Percentiles rank a stretch among this genome's conserved stretches.
These are phyloP conservation scores for Krasilnikovozyma curviuscula DNA, from an alignment of 768 basidiomycete genomes.

Conservation along the genomic window DNA sequence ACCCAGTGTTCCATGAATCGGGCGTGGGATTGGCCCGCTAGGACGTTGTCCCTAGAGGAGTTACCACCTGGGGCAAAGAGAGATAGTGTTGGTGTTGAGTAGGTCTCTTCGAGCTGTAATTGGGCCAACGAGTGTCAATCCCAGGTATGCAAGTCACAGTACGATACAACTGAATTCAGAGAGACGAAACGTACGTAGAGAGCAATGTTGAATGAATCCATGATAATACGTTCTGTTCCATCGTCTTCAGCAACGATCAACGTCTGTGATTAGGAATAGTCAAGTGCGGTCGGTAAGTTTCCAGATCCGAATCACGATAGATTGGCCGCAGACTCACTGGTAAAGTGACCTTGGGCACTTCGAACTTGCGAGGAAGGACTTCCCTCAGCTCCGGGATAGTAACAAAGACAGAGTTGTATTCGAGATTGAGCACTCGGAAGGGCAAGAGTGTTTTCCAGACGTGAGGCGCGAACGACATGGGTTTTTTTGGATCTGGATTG, in stretches of 20 bases:
- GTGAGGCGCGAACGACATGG: conserved; percentile 9
- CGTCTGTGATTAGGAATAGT: no score
- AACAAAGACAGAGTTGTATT: not conserved
- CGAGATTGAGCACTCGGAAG: not conserved
- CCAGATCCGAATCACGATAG: no score
- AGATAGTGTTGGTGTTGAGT: no score
- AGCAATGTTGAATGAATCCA: conserved; percentile 4
- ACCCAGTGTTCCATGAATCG: conserved; percentile 7
- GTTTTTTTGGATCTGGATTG: not conserved
- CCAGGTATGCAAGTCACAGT: not conserved
- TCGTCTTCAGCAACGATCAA: no score
- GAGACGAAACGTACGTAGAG: not conserved
- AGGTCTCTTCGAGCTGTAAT: not conserved
- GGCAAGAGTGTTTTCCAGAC: conserved; percentile 3
- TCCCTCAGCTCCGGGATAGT: conserved; percentile 4
- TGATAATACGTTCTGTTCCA: no score
- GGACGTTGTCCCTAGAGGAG: no score
- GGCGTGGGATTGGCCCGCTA: no score
- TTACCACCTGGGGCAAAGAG: no score
- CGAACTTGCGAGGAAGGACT: not conserved
- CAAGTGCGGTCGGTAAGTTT: no score
- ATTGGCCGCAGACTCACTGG: not conserved
- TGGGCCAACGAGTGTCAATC: not conserved
- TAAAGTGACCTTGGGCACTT: conserved; percentile 1
- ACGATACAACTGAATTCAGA: not conserved